Evolutionary conservation across 2,329 filamentous ascomycete species (phyloP), one percentile per base, ranked within the genome.

Genomic region (Neospermospora avenae): DNA sequence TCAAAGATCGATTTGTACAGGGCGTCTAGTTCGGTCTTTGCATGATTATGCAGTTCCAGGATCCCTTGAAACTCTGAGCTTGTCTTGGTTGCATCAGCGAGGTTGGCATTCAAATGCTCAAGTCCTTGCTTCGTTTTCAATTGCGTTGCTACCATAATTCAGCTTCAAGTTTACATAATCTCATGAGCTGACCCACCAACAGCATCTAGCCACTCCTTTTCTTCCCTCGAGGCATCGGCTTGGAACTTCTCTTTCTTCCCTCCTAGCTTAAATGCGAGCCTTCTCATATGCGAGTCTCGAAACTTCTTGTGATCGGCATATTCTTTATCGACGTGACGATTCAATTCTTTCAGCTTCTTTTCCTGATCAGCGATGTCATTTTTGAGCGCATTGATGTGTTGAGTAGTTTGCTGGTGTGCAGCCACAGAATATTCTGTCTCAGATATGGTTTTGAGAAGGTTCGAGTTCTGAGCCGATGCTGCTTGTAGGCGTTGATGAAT

Each of bases 1-100:
- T 74, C 70, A 66, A 85, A 85, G 61, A 85, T 78, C 54, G 73
- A 75, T n/a, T 77, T 69, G 69, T 84, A 84, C 3, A 85, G 73
- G 2, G 68, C 70, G 62, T 84, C 80, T 5, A 84, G 76, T 20
- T 81, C 76, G 3, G 63, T 61, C 65, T 82, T 77, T 2, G 80
- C 76, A 39, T 71, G 65, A 3, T 68, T 66, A 59, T 81, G 77
- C 10, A 74, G 70, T 2, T 63, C 57, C 1, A 71, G 72, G 13
- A 74, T 70, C 1, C 37, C 57, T 60, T 80, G 72, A 3, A 84
- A 72, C 13, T 74, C 71, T 0, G 41, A 44, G 41, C 71, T 72
- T 2, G 72, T 74, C 16, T 66, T 63, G 14, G 73, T 63, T 0
- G 81, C 81, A 3, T 78, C 73, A 0, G 69, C 63, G 1, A 80